Evolutionary conservation across 306 rosid genomes (phyloP).

Genomic region (Abrus precatorius): DNA sequence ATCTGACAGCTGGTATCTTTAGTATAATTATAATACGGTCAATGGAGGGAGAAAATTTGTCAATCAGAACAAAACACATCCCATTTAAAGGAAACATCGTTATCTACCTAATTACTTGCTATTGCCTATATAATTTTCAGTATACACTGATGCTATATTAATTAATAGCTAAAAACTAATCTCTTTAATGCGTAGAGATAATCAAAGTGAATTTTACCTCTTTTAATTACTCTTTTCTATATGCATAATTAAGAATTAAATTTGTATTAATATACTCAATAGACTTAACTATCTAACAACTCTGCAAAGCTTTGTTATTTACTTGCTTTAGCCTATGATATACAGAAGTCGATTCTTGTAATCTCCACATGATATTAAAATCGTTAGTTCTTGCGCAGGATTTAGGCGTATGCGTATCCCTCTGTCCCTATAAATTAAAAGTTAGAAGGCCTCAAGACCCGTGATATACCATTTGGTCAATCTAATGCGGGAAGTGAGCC

Average conservation of each 20-base stretch:
- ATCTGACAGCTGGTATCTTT: slow-evolving; percentile 3
- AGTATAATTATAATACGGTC: slow-evolving; percentile 1
- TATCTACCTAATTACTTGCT: too few relatives aligned
- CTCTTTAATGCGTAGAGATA: too few relatives aligned
- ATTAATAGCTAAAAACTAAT: too few relatives aligned
- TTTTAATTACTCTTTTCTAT: too few relatives aligned
- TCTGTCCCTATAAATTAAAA: neutral
- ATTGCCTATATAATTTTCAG: too few relatives aligned
- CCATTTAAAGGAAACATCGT: slow-evolving; percentile 4
- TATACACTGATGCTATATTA: too few relatives aligned
- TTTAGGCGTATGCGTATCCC: slow-evolving; percentile 17
- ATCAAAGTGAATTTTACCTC: too few relatives aligned
- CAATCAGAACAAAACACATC: slow-evolving; percentile 4
- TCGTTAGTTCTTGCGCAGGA: slow-evolving; percentile 22
- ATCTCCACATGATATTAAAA: slow-evolving; percentile 22
- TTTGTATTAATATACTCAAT: too few relatives aligned
- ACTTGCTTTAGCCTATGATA: neutral
- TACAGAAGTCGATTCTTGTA: neutral
- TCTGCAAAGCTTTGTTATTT: neutral
- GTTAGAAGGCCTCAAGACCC: neutral
- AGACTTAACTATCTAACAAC: too few relatives aligned
- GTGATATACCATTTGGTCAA: slow-evolving; percentile 46
- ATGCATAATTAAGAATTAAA: too few relatives aligned
- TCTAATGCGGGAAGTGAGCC: slow-evolving; percentile 41
- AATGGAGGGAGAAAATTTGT: slow-evolving; percentile 24